Base-by-base conservation (phyloP, 257 asterid species). In the Phtheirospermum japonicum region DNA sequence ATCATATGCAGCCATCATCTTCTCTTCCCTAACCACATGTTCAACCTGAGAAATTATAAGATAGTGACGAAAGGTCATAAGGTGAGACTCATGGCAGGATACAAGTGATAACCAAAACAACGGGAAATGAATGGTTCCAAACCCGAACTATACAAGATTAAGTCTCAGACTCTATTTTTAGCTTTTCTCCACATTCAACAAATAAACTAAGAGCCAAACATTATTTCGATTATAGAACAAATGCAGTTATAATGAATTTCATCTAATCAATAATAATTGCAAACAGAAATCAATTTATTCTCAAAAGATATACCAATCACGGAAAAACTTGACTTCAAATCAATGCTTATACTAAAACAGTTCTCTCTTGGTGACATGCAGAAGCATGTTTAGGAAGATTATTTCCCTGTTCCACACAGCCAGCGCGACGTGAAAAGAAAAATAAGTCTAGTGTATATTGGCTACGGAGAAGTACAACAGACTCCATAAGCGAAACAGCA, bases 1-100 rank as follows among this genome's bases (percentile, higher is more conserved):
- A 60, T 89, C 98, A 64, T 84, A 92, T 30, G 98, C 98, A 9
- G 95, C 87, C 82, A 84, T 82, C 93, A 83, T 81, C 82, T 92
- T 88, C 87, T 92, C 95, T 81, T 92, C 98, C 80, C 95, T 82
- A 70, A 89, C 75, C 57, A 92, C 97, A 79, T 92, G 99, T 59
- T 89, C 97, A 61, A 92, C 99, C 99, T 92, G 84, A 71, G 71
- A 73, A 46, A 59, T 26, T 36, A 56, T 46, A 64, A 54, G 60
- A 63, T 18, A 59, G 59, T 54, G 11, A 68, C 39, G 59, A 31
- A 58, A 57, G 45, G 37, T 67, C 66, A 6, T 42, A 52, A 50
- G 42, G 19, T 40, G 61, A 59, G 32, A 18, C 17, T 1, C 16
- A 14, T 63, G 43, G 31, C 31, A 56, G 57, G 58, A 34, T 37